These are phyloP conservation scores for Chlorociboria aeruginascens DNA, from an alignment of 495 filamentous ascomycete genomes.

Conservation along the genomic window DNA sequence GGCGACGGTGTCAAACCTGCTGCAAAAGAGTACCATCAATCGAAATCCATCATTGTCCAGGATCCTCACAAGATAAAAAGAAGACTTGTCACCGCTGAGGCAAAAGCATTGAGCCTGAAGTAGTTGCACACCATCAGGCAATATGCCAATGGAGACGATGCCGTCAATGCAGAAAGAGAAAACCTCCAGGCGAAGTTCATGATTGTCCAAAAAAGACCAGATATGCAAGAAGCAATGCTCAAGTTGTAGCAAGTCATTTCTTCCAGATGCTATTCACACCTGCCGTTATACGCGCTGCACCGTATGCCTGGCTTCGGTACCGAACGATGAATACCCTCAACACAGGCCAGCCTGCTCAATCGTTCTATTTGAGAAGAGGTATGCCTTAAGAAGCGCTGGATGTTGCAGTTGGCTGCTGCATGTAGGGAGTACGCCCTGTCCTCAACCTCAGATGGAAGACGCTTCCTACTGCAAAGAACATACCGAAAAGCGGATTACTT, in stretches of 20 bases:
- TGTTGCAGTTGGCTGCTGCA: slow-evolving; percentile 4
- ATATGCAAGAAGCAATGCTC: too few relatives aligned
- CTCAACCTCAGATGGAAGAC: not conserved
- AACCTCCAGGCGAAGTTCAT: too few relatives aligned
- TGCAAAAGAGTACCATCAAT: too few relatives aligned
- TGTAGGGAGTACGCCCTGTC: slow-evolving; percentile 2
- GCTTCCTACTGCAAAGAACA: slow-evolving; percentile 1
- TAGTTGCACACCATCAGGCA: too few relatives aligned
- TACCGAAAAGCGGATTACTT: slow-evolving; percentile 3
- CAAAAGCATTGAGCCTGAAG: too few relatives aligned
- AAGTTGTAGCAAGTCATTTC: not conserved
- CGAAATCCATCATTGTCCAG: too few relatives aligned
- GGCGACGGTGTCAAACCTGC: too few relatives aligned
- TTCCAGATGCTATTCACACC: not conserved
- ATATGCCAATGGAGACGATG: too few relatives aligned
- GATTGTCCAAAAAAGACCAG: too few relatives aligned
- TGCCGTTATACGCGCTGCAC: not conserved
- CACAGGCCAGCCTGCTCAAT: not conserved
- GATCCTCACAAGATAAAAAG: too few relatives aligned
- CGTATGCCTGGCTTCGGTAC: not conserved
- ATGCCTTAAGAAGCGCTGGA: not conserved
- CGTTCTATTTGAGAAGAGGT: slow-evolving; percentile 1
- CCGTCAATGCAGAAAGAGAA: too few relatives aligned
- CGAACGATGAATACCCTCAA: not conserved
- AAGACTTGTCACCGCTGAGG: too few relatives aligned